Conservation (phyloP, 257 asterid genomes). For the Mentha longifolia region DNA sequence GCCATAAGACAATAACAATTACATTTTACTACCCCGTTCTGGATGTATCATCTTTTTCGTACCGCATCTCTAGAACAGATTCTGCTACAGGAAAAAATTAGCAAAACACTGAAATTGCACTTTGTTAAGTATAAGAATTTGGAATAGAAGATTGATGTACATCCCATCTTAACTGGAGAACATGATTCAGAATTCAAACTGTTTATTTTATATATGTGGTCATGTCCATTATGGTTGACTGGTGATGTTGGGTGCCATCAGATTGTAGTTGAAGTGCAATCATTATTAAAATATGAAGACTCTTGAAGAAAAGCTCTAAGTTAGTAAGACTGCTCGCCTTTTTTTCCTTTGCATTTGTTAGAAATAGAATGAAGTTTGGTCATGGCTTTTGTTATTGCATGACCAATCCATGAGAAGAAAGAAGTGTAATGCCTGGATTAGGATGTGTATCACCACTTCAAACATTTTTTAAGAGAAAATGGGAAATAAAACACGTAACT, state of each 20-base stretch:
- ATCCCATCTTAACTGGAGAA: not conserved
- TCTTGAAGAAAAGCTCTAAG: not conserved
- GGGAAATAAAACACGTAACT: not conserved
- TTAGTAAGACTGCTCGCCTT: not conserved
- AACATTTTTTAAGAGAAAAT: not conserved
- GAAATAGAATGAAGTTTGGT: not conserved
- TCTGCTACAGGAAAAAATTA: not conserved
- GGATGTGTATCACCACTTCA: not conserved
- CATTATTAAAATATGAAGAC: slow-evolving; percentile 4
- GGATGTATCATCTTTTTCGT: not conserved
- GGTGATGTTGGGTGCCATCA: slow-evolving; percentile 1
- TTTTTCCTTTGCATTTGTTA: not conserved
- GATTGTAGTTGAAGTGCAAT: slow-evolving; percentile 5
- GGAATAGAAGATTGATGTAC: slow-evolving; percentile 3
- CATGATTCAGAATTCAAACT: not conserved
- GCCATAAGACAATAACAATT: not conserved
- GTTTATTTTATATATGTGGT: not conserved
- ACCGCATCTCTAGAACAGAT: not conserved
- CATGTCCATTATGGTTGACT: not conserved
- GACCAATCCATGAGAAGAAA: not conserved
- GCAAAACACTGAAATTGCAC: not conserved
- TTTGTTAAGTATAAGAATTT: not conserved
- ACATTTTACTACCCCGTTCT: not conserved
- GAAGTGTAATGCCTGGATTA: not conserved
- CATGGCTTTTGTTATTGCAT: not conserved